Evolutionary conservation across 2,329 filamentous ascomycete species (phyloP).

Genomic region (Paecilomyces dactylethromorphus): DNA sequence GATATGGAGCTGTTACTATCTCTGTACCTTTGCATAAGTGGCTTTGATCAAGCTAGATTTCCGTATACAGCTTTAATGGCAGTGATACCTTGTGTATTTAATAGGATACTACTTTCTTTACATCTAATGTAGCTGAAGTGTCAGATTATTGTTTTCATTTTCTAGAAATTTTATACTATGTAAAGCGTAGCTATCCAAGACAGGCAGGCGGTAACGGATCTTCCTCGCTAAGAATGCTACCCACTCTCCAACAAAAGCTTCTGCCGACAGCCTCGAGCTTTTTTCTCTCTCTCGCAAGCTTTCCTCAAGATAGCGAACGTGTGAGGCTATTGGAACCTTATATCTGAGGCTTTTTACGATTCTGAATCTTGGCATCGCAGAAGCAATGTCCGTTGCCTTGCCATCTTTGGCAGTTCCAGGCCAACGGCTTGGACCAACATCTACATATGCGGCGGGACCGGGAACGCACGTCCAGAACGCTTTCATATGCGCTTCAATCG

Average conservation of each 20-base stretch:
- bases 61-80: slow-evolving; percentile 3
- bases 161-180: background rate
- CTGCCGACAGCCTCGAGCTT: background rate
- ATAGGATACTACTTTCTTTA: slow-evolving; percentile 1
- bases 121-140: slow-evolving; percentile 1
- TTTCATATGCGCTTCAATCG: slow-evolving; percentile 73
- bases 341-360: background rate
- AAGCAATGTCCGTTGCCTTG: slow-evolving; percentile 23
- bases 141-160: background rate
- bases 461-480: slow-evolving; percentile 77
- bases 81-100: slow-evolving; percentile 3
- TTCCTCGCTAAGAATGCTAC: slow-evolving; percentile 9
- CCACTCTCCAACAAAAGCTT: slow-evolving; percentile 4
- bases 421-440: slow-evolving; percentile 64
- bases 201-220: background rate
- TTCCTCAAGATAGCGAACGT: background rate
- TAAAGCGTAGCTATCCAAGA: background rate
- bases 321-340: background rate
- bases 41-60: background rate
- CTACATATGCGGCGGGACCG: slow-evolving; percentile 64
- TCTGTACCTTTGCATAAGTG: background rate
- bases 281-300: background rate
- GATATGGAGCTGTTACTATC: background rate
- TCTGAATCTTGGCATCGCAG: background rate
- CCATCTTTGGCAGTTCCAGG: slow-evolving; percentile 67